Conservation (phyloP, 2,329 filamentous ascomycete genomes). For the Hawksworthiomyces lignivorus region DNA sequence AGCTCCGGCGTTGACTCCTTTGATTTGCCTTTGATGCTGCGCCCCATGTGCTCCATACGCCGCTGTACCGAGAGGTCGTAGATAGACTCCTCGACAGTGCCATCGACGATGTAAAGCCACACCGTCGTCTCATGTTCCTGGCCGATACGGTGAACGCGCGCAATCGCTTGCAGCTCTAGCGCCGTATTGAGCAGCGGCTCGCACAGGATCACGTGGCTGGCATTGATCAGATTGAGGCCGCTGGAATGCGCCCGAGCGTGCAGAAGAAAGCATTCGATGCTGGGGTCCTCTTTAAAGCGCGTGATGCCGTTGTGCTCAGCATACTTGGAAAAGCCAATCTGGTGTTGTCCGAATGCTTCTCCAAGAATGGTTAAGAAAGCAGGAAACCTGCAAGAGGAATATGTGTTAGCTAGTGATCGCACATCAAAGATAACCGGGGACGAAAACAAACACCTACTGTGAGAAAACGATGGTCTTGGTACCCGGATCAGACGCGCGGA, state of each 20-base stretch:
- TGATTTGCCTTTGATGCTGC: conserved; percentile 26
- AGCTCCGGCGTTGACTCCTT: conserved; percentile 37
- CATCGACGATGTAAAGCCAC: conserved; percentile 89
- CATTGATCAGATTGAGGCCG: conserved; percentile 85
- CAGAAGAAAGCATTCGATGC: conserved; percentile 74
- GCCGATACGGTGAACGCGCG: conserved; percentile 89
- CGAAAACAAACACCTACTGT: conserved; percentile 40
- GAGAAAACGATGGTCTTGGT: conserved; percentile 93
- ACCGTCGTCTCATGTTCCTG: conserved; percentile 83
- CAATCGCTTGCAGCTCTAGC: conserved; percentile 89
- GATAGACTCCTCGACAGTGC: conserved; percentile 86
- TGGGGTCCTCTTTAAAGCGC: conserved; percentile 67
- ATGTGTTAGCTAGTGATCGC: no score
- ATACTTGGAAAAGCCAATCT: conserved; percentile 67
- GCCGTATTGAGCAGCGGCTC: conserved; percentile 91
- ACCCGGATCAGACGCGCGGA: conserved; percentile 74
- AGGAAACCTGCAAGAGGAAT: conserved; percentile 43
- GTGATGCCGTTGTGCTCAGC: conserved; percentile 61
- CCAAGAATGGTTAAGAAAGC: conserved; percentile 71
- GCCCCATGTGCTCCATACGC: conserved; percentile 68
- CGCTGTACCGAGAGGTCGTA: conserved; percentile 77
- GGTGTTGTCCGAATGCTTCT: conserved; percentile 60
- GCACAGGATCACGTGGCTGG: conserved; percentile 88
- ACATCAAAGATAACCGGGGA: no score
- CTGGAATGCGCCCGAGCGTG: conserved; percentile 84